These are phyloP conservation scores for Cryptococcus sp. DNA, from an alignment of 1,284 basidiomycete species.

Conservation along the genomic window DNA sequence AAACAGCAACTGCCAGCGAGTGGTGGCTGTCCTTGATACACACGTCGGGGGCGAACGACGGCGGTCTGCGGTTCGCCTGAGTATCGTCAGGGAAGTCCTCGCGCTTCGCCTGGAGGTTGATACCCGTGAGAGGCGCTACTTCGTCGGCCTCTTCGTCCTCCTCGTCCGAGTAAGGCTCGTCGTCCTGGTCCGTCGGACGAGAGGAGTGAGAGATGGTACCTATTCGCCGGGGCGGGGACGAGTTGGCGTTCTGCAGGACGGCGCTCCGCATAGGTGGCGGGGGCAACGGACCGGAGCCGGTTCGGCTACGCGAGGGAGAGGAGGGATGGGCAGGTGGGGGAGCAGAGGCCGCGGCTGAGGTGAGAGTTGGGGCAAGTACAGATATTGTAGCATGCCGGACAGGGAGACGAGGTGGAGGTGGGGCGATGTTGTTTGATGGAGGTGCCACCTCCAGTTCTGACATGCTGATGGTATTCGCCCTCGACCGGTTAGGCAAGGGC, in stretches of 20 bases:
- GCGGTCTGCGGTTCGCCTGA: slow-evolving; percentile 74
- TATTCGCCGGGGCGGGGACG: slow-evolving; percentile 11
- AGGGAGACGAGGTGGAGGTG: slow-evolving; percentile 19
- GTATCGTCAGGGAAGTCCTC: slow-evolving; percentile 78
- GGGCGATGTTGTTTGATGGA: background rate
- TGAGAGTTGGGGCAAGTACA: background rate
- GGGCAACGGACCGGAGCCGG: slow-evolving; percentile 8
- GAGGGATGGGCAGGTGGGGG: slow-evolving; percentile 11
- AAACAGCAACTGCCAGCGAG: slow-evolving; percentile 58
- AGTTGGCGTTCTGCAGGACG: slow-evolving; percentile 2
- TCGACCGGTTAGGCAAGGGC: slow-evolving; percentile 14
- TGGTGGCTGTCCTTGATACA: slow-evolving; percentile 39
- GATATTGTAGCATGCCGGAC: slow-evolving; percentile 12
- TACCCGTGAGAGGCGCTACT: slow-evolving; percentile 6
- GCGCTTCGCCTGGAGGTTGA: slow-evolving; percentile 31
- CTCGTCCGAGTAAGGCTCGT: slow-evolving; percentile 27
- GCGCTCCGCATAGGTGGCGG: slow-evolving; percentile 25
- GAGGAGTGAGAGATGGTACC: background rate
- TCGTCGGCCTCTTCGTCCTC: slow-evolving; percentile 40
- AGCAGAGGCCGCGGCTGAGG: slow-evolving; percentile 5
- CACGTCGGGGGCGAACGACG: slow-evolving; percentile 52
- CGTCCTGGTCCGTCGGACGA: slow-evolving; percentile 10
- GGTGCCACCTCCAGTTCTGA: slow-evolving; percentile 11
- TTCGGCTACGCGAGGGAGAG: slow-evolving; percentile 10
- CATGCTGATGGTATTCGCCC: slow-evolving; percentile 10